Conservation (phyloP, 495 filamentous ascomycete genomes). For the Penicillium cataractarum region DNA sequence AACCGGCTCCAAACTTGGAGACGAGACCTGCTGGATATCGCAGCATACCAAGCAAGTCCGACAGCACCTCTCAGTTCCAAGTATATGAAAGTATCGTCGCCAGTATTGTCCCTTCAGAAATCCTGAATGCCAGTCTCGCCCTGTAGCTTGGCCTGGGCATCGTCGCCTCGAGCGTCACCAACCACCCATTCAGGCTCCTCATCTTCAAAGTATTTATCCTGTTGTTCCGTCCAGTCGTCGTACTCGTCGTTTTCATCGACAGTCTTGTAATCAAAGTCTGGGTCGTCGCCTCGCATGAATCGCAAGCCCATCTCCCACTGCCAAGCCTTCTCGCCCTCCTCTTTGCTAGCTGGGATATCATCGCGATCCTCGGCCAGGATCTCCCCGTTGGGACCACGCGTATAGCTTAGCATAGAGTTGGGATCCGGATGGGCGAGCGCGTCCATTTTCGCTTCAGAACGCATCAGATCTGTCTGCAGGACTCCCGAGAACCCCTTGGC, state of each 20-base stretch:
- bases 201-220: conserved; percentile 77
- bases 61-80: background rate
- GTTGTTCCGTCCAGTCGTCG: conserved; percentile 63
- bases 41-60: background rate
- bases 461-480: conserved; percentile 69
- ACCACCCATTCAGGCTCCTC: conserved; percentile 68
- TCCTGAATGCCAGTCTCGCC: conserved; percentile 85
- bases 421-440: conserved; percentile 61
- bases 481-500: conserved; percentile 73
- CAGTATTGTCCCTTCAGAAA: conserved; percentile 52
- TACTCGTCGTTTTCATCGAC: conserved; percentile 73
- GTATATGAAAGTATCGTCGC: background rate
- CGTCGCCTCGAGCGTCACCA: conserved; percentile 47
- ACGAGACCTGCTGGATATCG: background rate
- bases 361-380: conserved; percentile 61
- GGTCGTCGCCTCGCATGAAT: conserved; percentile 72
- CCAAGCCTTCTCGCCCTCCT: conserved; percentile 71
- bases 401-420: conserved; percentile 51
- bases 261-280: conserved; percentile 71
- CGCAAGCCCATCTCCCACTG: conserved; percentile 65
- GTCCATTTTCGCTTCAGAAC: conserved; percentile 73
- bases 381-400: conserved; percentile 53
- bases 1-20: background rate
- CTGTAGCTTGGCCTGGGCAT: conserved; percentile 40
- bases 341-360: conserved; percentile 59